Evolutionary conservation across 306 rosid genomes (phyloP), one percentile per base, ranked within the genome.

Genomic region (Ochetophila trinervis): DNA sequence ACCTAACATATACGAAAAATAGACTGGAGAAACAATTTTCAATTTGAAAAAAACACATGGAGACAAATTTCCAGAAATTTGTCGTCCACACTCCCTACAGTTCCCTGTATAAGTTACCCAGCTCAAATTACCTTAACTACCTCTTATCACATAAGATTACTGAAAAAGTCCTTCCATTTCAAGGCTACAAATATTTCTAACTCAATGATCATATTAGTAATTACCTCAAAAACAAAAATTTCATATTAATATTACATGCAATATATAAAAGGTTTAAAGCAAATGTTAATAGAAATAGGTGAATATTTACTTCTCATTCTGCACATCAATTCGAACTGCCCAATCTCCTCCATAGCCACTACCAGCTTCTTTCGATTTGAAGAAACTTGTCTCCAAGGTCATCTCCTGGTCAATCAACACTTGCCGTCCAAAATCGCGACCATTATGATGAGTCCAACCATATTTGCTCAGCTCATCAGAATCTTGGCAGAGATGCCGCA

Each of bases 271-370:
- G 2, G 12, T 32, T 58, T 45, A 54, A 24, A 58, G 36, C 45
- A 65, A 60, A 65, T 34, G 17, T 36, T 52, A n/a, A 56, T 36
- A 11, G 44, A 73, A 67, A 40, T 20, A 65, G 68, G 70, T 57
- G 37, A 36, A 53, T 44, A 81, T 67, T 83, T 79, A 93, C 99
- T 73, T 79, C 57, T 81, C 82, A 63, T 49, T 21, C 59, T 77
- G 82, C 65, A 75, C 83, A 68, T 83, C 79, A 76, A 93, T 65
- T 69, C 78, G 89, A 72, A 86, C 90, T 17, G 91, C 85, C 99
- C 99, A 93, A 62, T 90, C 97, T 65, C 99, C 99, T 69, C 97
- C 99, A 53, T 86, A 93, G 76, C 97, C 97, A 58, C 97, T 83
- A 54, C 79, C 94, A n/a, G 75, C 84, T 35, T 45, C 82, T 79